Conservation (phyloP, 352 stramenopile species). For the Globisporangium splendens region DNA sequence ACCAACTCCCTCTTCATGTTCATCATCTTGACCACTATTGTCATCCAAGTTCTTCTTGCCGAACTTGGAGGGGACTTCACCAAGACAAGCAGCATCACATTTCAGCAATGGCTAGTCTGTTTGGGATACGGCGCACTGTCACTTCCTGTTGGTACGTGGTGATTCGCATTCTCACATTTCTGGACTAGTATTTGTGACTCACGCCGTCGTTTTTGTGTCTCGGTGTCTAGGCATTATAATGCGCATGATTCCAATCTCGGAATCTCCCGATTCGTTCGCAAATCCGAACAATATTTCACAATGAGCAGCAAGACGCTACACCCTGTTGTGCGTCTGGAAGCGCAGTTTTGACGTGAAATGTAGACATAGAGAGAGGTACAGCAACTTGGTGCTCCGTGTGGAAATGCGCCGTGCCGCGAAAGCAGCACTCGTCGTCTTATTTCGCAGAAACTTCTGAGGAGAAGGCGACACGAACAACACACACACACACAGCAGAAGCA, state of each 20-base stretch:
- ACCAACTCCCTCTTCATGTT: conserved; percentile 92
- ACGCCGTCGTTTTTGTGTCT: not conserved
- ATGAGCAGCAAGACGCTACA: conserved; percentile 14
- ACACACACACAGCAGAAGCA: not conserved
- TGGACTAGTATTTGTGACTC: not conserved
- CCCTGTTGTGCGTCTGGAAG: not conserved
- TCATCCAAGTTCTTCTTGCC: conserved; percentile 95
- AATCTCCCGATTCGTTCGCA: conserved; percentile 61
- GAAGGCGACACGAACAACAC: not conserved
- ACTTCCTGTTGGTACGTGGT: conserved; percentile 58
- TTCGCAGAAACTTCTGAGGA: not conserved
- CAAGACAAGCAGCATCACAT: conserved; percentile 66
- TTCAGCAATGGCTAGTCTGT: conserved; percentile 59
- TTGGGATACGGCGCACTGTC: conserved; percentile 58
- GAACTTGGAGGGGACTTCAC: conserved; percentile 92
- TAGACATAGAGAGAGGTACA: conserved; percentile 2
- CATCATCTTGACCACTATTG: conserved; percentile 90
- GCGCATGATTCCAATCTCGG: conserved; percentile 65
- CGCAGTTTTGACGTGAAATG: conserved; percentile 14
- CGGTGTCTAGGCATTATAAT: conserved; percentile 52
- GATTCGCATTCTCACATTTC: not conserved
- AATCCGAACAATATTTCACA: conserved; percentile 71
- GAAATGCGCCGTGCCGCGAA: not conserved
- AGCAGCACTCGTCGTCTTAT: not conserved
- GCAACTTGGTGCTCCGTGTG: not conserved